These are phyloP conservation scores for Camellia sinensis DNA, from an alignment of 148 eudicot species.

Conservation along the genomic window DNA sequence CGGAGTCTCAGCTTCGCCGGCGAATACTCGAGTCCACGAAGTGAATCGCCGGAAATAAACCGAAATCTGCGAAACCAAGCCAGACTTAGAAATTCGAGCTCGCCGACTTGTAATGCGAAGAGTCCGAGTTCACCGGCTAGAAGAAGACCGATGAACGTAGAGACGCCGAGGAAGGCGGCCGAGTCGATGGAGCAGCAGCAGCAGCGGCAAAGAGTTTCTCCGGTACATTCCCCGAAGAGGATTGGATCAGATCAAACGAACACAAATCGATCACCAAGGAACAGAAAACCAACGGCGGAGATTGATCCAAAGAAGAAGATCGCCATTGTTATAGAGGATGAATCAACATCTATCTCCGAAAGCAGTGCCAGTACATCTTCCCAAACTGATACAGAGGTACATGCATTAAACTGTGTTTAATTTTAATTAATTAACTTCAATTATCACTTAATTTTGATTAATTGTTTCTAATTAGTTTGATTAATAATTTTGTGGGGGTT, in stretches of 20 bases:
- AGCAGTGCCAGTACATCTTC: constrained; percentile 68
- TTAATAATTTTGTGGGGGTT: background rate
- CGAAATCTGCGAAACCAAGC: constrained; percentile 28
- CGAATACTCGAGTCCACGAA: constrained; percentile 40
- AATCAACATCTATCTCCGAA: constrained; percentile 65
- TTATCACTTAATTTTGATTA: background rate
- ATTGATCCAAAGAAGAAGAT: constrained; percentile 27
- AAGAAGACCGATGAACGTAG: constrained; percentile 43
- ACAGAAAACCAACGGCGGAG: constrained; percentile 37
- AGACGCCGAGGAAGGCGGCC: constrained; percentile 40
- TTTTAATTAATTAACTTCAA: background rate
- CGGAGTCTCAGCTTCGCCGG: constrained; percentile 27
- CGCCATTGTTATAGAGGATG: constrained; percentile 45
- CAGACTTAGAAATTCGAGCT: constrained; percentile 31
- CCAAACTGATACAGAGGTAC: constrained; percentile 81
- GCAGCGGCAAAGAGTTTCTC: constrained; percentile 35
- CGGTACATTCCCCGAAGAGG: constrained; percentile 51
- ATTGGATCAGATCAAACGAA: constrained; percentile 36
- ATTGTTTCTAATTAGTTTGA: background rate
- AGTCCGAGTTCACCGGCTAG: constrained; percentile 44
- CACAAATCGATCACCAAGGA: constrained; percentile 47
- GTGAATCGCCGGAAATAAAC: constrained; percentile 20
- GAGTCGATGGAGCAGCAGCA: constrained; percentile 27
- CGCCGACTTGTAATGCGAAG: constrained; percentile 39
- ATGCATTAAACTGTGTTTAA: background rate